These are phyloP conservation scores for Cenchrus fungigraminus DNA, from an alignment of 176 grass and related monocot species.

Conservation along the genomic window DNA sequence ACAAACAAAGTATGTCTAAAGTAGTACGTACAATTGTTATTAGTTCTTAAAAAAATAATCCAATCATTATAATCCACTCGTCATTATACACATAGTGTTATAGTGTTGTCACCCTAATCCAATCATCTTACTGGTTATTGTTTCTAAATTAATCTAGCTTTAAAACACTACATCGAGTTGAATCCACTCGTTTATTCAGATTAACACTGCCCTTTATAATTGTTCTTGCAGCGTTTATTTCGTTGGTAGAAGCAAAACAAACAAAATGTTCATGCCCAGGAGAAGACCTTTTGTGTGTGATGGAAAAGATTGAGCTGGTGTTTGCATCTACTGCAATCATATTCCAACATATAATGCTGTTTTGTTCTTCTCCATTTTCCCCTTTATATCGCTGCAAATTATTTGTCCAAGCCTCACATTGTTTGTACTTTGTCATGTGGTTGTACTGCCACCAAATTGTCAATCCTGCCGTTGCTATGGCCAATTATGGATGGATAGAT, in stretches of 20 bases:
- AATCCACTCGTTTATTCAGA: not conserved
- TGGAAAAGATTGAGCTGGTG: slow-evolving; percentile 32
- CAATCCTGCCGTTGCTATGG: slow-evolving; percentile 9
- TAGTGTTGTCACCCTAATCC: not conserved
- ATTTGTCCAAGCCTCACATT: slow-evolving; percentile 44
- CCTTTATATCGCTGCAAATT: slow-evolving; percentile 22
- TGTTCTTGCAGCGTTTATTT: slow-evolving; percentile 59
- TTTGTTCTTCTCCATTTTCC: slow-evolving; percentile 27
- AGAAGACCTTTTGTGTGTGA: slow-evolving; percentile 40
- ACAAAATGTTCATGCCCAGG: not conserved
- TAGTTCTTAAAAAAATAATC: not conserved
- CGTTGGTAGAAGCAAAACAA: slow-evolving; percentile 49
- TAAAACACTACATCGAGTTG: not conserved
- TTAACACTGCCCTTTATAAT: slow-evolving; percentile 28
- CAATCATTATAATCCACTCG: not conserved
- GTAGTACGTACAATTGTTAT: not conserved
- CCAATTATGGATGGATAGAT: slow-evolving; percentile 18
- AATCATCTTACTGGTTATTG: not conserved
- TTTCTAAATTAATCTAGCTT: not conserved
- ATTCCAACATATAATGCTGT: slow-evolving; percentile 45
- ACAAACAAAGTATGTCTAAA: not conserved
- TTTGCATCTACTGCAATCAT: slow-evolving; percentile 25
- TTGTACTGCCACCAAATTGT: slow-evolving; percentile 27
- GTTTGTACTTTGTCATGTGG: slow-evolving; percentile 28
- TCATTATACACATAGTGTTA: not conserved